phyloP scores from a whole-genome alignment of 257 asterid genomes.

The Ocimum tenuiflorum region DNA sequence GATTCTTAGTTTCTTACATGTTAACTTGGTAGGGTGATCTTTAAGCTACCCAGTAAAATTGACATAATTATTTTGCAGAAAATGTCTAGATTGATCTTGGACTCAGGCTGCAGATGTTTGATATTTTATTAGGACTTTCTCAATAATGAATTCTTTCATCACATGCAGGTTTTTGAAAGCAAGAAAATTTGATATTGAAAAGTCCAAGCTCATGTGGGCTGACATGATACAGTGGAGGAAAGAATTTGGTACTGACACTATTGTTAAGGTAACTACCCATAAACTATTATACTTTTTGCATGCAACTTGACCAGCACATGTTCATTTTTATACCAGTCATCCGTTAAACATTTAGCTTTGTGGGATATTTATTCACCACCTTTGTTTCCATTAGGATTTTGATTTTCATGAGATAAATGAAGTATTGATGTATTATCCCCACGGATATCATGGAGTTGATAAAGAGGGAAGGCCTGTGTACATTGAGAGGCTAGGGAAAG shows the following conservation, averaged over 20 bases:
- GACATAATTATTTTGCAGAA: background rate
- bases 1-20: background rate
- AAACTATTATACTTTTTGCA: background rate
- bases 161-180: slow-evolving; percentile 81
- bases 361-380: background rate
- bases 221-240: slow-evolving; percentile 98
- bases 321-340: background rate
- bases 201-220: slow-evolving; percentile 92
- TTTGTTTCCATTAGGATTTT: slow-evolving; percentile 55
- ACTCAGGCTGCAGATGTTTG: background rate
- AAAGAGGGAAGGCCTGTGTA: slow-evolving; percentile 93
- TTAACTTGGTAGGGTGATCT: background rate
- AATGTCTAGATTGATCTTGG: background rate
- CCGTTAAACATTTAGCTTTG: background rate
- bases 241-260: slow-evolving; percentile 82
- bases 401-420: slow-evolving; percentile 70
- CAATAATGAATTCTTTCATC: slow-evolving; percentile 1
- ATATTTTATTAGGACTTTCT: background rate
- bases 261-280: slow-evolving; percentile 44
- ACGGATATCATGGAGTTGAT: slow-evolving; percentile 94
- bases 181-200: slow-evolving; percentile 77
- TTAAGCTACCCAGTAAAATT: background rate
- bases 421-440: slow-evolving; percentile 83
- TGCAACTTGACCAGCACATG: background rate
- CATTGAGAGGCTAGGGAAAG: slow-evolving; percentile 86